Conservation (phyloP, 2,329 filamentous ascomycete species). For the Blastomyces silverae region DNA sequence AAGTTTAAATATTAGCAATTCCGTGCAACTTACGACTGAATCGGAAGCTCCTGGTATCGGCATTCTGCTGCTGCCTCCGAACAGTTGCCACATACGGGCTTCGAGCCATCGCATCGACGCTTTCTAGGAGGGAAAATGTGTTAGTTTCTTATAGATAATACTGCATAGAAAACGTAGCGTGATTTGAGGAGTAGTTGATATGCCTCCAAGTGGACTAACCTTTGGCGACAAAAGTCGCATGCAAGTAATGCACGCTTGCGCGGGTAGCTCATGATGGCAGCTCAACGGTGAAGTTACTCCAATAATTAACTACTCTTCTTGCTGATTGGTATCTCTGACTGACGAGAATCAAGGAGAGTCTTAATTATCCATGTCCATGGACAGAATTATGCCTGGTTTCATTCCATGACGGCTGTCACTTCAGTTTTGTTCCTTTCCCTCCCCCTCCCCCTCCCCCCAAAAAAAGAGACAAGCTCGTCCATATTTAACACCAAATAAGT, state of each 20-base stretch:
- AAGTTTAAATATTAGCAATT: not conserved
- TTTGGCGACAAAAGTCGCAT: constrained; percentile 18
- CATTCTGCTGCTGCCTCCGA: constrained; percentile 19
- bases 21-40: constrained; percentile 15
- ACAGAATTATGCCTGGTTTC: no score
- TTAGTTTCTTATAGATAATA: constrained; percentile 5
- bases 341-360: not conserved
- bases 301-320: not conserved
- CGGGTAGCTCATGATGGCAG: constrained; percentile 14
- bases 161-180: not conserved
- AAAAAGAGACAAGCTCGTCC: no score
- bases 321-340: not conserved
- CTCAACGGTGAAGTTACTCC: not conserved
- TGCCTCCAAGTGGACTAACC: constrained; percentile 7
- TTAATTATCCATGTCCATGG: no score
- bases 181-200: not conserved
- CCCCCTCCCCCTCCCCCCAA: no score
- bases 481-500: not conserved
- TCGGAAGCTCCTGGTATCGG: constrained; percentile 19
- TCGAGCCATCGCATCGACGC: constrained; percentile 20
- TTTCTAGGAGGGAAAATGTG: constrained; percentile 15
- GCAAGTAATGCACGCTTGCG: constrained; percentile 18
- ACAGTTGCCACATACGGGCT: constrained; percentile 18
- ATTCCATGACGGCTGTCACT: no score
- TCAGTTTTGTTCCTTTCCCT: no score